Evolutionary conservation across 2,329 filamentous ascomycete genomes (phyloP), one percentile per base, ranked within the genome.

Genomic region (Davidsoniella eucalypti): DNA sequence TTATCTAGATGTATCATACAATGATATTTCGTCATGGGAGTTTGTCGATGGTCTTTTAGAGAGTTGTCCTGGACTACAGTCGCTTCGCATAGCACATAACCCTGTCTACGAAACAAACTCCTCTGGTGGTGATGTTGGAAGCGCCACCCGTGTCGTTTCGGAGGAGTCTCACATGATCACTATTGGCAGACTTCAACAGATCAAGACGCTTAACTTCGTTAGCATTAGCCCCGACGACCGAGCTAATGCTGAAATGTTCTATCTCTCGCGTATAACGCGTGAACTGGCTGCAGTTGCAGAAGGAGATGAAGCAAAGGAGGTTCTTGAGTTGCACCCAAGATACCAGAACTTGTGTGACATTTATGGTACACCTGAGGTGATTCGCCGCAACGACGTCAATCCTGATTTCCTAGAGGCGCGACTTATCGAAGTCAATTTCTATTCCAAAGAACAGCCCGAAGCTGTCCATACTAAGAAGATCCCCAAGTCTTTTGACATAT

Each of bases 131-230:
- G 66, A 49, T 67, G 16, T 33, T 66, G 49, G 64, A 67, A 21
- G 64, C 72, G 23, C 74, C 72, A 5, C 72, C 81, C 1, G 39
- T 3, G n/a, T 41, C 17, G 23, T 50, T 23, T 37, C 51, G 2
- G 86, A 94, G 50, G 85, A 94, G 59, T 82, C 84, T 1, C 90
- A 87, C 66, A 94, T 94, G 84, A 73, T 95, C 44, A 86, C 85
- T 1, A 69, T 94, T 23, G 85, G 82, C 25, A 83, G 87, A 2
- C 69, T 95, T 1, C 72, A 75, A 1, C 67, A 68, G 1, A 72
- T 96, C 8, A 73, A 72, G 49, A 71, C 69, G 1, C 72, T 95
- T 26, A 92, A 92, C 61, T 87, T 84, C 61, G 80, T 79, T 55
- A 67, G 69, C 14, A 80, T 96, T 57, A 80, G 79, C 0, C 57